phyloP scores from a whole-genome alignment of 352 stramenopile genomes.

The Porosira glacialis region DNA sequence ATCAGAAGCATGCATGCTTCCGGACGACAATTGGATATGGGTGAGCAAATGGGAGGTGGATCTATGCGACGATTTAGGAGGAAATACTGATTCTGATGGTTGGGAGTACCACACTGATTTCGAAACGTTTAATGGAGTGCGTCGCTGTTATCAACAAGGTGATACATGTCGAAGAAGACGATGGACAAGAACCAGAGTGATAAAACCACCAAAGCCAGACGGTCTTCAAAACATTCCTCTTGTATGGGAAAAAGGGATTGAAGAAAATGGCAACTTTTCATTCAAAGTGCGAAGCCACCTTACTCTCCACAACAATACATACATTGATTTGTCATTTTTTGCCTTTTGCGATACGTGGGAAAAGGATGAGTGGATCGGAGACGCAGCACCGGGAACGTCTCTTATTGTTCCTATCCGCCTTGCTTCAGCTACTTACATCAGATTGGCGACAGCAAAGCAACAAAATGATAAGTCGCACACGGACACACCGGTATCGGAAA shows the following conservation, averaged over 20 bases:
- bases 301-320: constrained; percentile 56
- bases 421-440: constrained; percentile 58
- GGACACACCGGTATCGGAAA: constrained; percentile 8
- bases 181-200: constrained; percentile 72
- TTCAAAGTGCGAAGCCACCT: constrained; percentile 61
- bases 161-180: constrained; percentile 60
- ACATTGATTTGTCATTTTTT: constrained; percentile 57
- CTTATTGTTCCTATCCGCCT: constrained; percentile 60
- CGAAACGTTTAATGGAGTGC: constrained; percentile 57
- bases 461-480: constrained; percentile 14
- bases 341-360: constrained; percentile 60
- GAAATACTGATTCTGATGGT: constrained; percentile 70
- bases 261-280: constrained; percentile 47
- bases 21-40: constrained; percentile 77
- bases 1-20: too few relatives aligned
- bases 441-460: constrained; percentile 52
- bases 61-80: constrained; percentile 54
- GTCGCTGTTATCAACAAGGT: constrained; percentile 59
- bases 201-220: constrained; percentile 34
- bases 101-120: constrained; percentile 78
- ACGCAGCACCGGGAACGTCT: constrained; percentile 28
- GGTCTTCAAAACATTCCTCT: constrained; percentile 34
- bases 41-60: constrained; percentile 74
- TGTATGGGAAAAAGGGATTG: constrained; percentile 56
- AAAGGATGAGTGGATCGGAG: constrained; percentile 55